Percentiles rank a stretch among this genome's conserved stretches.
phyloP scores from a whole-genome alignment of 2,329 filamentous ascomycete species.

The Epichloe hybrida region DNA sequence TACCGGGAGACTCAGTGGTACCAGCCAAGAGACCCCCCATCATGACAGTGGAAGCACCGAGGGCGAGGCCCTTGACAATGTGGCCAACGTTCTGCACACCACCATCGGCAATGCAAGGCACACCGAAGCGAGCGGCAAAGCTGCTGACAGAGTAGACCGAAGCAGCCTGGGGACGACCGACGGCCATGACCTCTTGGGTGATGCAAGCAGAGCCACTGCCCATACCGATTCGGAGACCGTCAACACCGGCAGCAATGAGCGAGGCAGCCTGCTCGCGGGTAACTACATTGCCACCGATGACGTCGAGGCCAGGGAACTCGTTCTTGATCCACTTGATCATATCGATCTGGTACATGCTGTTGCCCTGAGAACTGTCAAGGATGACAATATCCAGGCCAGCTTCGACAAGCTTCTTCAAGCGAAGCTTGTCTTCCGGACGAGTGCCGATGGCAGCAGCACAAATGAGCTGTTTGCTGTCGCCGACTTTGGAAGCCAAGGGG shows the following conservation, averaged over 20 bases:
- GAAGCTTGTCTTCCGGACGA: constrained; percentile 78
- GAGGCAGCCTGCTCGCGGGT: constrained; percentile 90
- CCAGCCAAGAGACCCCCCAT: constrained; percentile 98
- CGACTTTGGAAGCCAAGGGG: constrained; percentile 88
- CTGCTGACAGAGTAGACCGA: constrained; percentile 80
- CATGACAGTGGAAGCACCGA: constrained; percentile 94
- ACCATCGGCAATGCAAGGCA: constrained; percentile 95
- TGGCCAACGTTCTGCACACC: constrained; percentile 98
- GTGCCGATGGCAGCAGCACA: constrained; percentile 93
- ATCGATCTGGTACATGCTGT: constrained; percentile 96
- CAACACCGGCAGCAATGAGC: constrained; percentile 85
- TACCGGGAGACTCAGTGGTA: constrained; percentile 92
- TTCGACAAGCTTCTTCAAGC: constrained; percentile 78
- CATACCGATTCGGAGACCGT: constrained; percentile 97
- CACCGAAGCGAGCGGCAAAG: constrained; percentile 86
- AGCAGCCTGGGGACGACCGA: constrained; percentile 88
- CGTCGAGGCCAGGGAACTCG: constrained; percentile 73
- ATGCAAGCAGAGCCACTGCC: constrained; percentile 96
- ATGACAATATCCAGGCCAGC: constrained; percentile 92
- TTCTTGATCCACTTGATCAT: constrained; percentile 96
- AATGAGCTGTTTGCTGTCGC: constrained; percentile 94
- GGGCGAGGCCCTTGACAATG: constrained; percentile 93
- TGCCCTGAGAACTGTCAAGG: constrained; percentile 92
- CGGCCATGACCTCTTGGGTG: constrained; percentile 98
- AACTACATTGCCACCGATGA: constrained; percentile 97